phyloP scores from a whole-genome alignment of 1,284 basidiomycete genomes.

The Pseudozyma tsukubaensis region DNA sequence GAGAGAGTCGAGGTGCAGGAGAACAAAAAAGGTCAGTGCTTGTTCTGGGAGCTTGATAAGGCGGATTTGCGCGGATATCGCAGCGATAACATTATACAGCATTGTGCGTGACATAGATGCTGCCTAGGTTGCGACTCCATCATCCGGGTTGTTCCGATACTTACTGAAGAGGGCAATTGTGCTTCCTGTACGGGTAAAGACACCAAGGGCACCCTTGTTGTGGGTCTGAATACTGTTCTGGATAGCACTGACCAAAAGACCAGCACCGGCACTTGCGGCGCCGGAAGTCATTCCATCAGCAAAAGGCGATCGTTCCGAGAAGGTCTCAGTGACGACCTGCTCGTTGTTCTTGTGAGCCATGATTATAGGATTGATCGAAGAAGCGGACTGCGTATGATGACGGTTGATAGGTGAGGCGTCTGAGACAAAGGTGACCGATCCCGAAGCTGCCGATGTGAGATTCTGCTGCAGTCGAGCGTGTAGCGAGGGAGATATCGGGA shows the following conservation, averaged over 20 bases:
- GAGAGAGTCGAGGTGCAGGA: no score
- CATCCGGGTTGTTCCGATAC: conserved; percentile 7
- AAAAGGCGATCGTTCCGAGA: conserved; percentile 53
- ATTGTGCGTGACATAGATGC: no score
- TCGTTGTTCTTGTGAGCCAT: conserved; percentile 47
- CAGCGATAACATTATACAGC: no score
- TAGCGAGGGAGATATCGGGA: not conserved
- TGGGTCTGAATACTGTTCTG: conserved; percentile 72
- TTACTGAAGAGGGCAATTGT: conserved; percentile 81
- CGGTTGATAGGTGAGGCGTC: not conserved
- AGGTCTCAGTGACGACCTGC: conserved; percentile 51
- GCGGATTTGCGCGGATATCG: no score
- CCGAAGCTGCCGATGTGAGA: not conserved
- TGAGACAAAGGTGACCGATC: not conserved
- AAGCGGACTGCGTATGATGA: not conserved
- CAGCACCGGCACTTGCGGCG: conserved; percentile 51
- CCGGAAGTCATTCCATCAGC: conserved; percentile 58
- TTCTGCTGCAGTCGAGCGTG: not conserved
- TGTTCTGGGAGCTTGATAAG: not conserved
- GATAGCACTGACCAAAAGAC: conserved; percentile 63
- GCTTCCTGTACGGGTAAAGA: conserved; percentile 81
- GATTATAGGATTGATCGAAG: not conserved
- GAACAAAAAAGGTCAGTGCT: conserved; percentile 15
- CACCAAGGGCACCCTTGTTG: conserved; percentile 85
- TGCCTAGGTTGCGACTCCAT: no score